Base-by-base conservation (phyloP, 352 stramenopile genomes). In the Pythium chondricola region DNA sequence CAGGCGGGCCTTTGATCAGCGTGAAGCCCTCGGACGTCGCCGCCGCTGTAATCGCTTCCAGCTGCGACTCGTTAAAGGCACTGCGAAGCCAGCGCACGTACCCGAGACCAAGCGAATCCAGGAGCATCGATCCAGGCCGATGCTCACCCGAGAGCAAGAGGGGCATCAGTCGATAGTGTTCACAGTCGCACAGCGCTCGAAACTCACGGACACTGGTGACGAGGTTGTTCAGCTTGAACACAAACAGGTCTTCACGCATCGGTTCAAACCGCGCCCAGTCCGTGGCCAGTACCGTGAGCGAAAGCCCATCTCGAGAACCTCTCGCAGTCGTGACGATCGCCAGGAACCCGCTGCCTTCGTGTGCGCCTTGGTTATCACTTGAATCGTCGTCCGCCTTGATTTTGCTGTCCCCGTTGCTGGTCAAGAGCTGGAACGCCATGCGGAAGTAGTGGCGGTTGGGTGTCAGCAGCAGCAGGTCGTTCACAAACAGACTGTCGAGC, bases 1-100 rank as follows among this genome's bases (percentile, higher is more conserved):
- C 85, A 39, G 83, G 77, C 2, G 83, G 83, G 10, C 83, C 89
- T 52, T 97, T 96, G 63, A 97, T 96, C 26, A 97, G 45, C 27
- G 85, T 96, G 48, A 97, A 97, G 2, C 89, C 89, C 22, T 91
- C 61, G 9, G 78, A 95, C 2, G 81, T 95, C 22, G 86, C 85
- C 0, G 83, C 85, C 2, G 81, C 85, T 11, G 74, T 78, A 54
- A 97, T 97, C 1, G 89, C 85, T 74, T 95, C 77, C 31, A 86
- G 64, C 57, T 97, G 89, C 4, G 86, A 96, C 18, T 90, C 71
- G 33, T 97, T 97, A 36, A 95, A 96, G 32, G 69, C 72, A 44
- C 60, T 69, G 4, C 57, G 80, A 6, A 96, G 63, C 80, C 83
- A 93, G 10, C 73, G 67, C 1, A 93, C 84, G 43, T 93, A 96